Evolutionary conservation across 164 flowering plant genomes (phyloP).

Genomic region (Tetracentron sinense): DNA sequence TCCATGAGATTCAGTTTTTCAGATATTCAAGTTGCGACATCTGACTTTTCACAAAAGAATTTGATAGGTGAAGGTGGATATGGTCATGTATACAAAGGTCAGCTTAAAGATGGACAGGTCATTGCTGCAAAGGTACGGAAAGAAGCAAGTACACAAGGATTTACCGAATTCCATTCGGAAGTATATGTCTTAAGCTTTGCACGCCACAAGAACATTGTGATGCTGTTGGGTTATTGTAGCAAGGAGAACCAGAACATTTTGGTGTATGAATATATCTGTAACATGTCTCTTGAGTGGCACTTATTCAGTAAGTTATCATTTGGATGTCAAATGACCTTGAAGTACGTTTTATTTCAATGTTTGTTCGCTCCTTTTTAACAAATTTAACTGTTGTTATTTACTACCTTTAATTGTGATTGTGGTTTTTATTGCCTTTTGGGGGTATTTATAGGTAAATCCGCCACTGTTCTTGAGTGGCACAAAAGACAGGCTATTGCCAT

Average conservation of each 20-base stretch:
- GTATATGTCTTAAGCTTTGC: conserved; percentile 48
- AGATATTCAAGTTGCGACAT: conserved; percentile 50
- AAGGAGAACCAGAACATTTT: conserved; percentile 44
- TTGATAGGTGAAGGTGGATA: conserved; percentile 66
- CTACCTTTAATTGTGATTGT: neutral
- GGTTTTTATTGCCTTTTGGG: neutral
- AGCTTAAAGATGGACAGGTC: conserved; percentile 52
- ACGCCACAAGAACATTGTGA: conserved; percentile 66
- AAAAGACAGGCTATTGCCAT: conserved; percentile 50
- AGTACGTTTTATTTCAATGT: neutral
- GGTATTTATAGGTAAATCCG: conserved; percentile 24
- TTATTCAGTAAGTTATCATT: conserved; percentile 37
- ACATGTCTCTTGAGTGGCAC: conserved; percentile 60
- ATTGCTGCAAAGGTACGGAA: conserved; percentile 64
- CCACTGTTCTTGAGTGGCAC: conserved; percentile 46
- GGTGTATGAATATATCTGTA: conserved; percentile 72
- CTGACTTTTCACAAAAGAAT: conserved; percentile 41
- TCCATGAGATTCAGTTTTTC: conserved; percentile 39
- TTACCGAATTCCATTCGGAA: conserved; percentile 50
- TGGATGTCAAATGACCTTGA: neutral
- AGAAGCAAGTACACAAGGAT: conserved; percentile 56
- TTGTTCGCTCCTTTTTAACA: neutral
- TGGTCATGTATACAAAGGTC: conserved; percentile 57
- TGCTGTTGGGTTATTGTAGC: conserved; percentile 58
- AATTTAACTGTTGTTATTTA: neutral